A percentile compares a stretch with the other conserved stretches of the same genome.
Conservation (phyloP, 2,329 filamentous ascomycete species). For the Pseudogymnoascus sp. region DNA sequence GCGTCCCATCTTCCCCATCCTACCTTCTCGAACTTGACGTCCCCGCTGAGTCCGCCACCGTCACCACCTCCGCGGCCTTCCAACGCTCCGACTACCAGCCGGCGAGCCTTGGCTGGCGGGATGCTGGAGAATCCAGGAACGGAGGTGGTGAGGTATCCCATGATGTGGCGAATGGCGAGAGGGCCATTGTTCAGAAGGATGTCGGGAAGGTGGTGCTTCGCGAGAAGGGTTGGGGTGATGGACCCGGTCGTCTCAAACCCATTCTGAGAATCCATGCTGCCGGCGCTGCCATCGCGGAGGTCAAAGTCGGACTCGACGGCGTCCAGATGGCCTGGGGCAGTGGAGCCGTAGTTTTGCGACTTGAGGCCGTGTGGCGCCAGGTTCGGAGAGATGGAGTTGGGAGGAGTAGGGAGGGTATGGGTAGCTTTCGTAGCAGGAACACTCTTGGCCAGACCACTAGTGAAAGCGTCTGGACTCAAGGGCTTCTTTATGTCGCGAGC, state of each 20-base stretch:
- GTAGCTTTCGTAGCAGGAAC: conserved; percentile 46
- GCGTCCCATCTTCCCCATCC: conserved; percentile 97
- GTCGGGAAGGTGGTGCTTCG: conserved; percentile 81
- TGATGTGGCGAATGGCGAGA: conserved; percentile 88
- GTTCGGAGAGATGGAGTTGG: conserved; percentile 87
- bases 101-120: conserved; percentile 78
- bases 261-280: conserved; percentile 29
- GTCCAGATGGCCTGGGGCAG: conserved; percentile 36
- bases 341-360: conserved; percentile 38
- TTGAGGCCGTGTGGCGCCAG: conserved; percentile 75
- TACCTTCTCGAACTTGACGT: conserved; percentile 86
- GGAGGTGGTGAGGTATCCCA: conserved; percentile 85
- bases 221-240: conserved; percentile 79
- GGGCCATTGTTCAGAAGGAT: conserved; percentile 87
- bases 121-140: conserved; percentile 90
- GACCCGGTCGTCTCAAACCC: conserved; percentile 64
- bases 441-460: conserved; percentile 62
- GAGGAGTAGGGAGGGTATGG: conserved; percentile 75
- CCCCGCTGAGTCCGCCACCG: conserved; percentile 55
- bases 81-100: conserved; percentile 84
- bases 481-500: conserved; percentile 56
- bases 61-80: conserved; percentile 62
- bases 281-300: conserved; percentile 60
- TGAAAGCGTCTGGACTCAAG: conserved; percentile 60
- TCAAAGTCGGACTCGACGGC: conserved; percentile 81